Conservation (phyloP, 2,329 filamentous ascomycete genomes). For the Aspergillus nomiae region DNA sequence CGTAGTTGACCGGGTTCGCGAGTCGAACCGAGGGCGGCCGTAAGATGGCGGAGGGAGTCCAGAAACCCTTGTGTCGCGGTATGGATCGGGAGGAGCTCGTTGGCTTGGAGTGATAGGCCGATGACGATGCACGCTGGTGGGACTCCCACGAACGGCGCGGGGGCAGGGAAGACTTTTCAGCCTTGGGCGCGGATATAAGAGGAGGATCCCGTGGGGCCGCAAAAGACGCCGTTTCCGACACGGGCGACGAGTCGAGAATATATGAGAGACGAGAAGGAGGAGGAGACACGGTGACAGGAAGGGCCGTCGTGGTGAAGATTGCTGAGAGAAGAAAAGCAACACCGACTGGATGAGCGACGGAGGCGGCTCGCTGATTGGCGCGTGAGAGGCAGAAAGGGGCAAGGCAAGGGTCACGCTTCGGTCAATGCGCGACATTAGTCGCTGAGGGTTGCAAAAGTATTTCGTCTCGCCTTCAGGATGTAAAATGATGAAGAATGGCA, state of each 20-base stretch:
- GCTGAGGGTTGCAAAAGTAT: not conserved
- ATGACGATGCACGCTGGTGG: constrained; percentile 14
- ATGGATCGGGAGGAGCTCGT: constrained; percentile 14
- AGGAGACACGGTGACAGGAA: constrained; percentile 12
- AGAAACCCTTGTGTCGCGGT: constrained; percentile 15
- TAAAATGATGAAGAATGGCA: not conserved
- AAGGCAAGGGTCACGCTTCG: constrained; percentile 19
- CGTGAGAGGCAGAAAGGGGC: constrained; percentile 26
- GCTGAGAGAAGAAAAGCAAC: constrained; percentile 8
- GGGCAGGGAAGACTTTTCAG: constrained; percentile 31
- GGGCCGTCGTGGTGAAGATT: constrained; percentile 10
- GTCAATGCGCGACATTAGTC: constrained; percentile 26
- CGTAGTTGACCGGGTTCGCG: constrained; percentile 64
- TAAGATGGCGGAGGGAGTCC: constrained; percentile 25
- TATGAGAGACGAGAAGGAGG: constrained; percentile 8
- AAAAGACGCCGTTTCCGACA: constrained; percentile 32
- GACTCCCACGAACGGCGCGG: constrained; percentile 19
- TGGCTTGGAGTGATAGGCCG: constrained; percentile 15
- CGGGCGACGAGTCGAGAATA: constrained; percentile 9
- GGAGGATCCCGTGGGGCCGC: constrained; percentile 19
- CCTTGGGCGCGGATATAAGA: constrained; percentile 41
- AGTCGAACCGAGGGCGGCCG: constrained; percentile 53
- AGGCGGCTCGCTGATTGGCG: constrained; percentile 23
- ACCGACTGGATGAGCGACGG: not conserved
- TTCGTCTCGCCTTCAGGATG: not conserved